Evolutionary conservation across 371 early-diverging fungal genomes (phyloP).

Genomic region (Entomophthora muscae): DNA sequence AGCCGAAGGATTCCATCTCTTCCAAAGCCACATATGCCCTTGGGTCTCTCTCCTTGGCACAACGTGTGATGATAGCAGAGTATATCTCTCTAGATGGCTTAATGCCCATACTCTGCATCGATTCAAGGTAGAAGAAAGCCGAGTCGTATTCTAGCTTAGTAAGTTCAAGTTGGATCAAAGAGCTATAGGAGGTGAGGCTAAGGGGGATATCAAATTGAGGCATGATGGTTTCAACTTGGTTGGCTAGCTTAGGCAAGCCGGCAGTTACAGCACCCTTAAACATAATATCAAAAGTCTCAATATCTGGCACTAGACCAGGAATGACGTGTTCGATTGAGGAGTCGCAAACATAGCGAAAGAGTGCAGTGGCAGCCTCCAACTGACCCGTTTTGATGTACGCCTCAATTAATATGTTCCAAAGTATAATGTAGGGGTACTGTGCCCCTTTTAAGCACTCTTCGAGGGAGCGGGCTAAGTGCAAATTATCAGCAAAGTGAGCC

Average conservation of each 20-base stretch:
- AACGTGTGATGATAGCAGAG: constrained; percentile 29
- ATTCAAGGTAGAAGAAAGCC: constrained; percentile 55
- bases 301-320: constrained; percentile 24
- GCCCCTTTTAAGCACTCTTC: not conserved
- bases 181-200: constrained; percentile 32
- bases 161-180: constrained; percentile 28
- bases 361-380: not conserved
- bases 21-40: constrained; percentile 42
- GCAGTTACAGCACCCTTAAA: constrained; percentile 32
- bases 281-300: constrained; percentile 39
- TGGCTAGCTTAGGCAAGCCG: constrained; percentile 31
- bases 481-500: not conserved
- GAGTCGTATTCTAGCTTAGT: constrained; percentile 40
- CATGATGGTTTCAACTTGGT: constrained; percentile 32
- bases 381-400: not conserved
- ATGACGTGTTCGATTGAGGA: constrained; percentile 2
- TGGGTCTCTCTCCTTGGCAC: constrained; percentile 43
- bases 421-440: not conserved
- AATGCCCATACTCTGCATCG: constrained; percentile 48
- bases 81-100: constrained; percentile 39
- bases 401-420: not conserved
- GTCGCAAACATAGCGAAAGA: not conserved
- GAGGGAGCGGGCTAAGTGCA: not conserved
- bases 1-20: constrained; percentile 53
- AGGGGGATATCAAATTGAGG: constrained; percentile 29